A percentile compares a stretch with the other conserved stretches of the same genome.
These are phyloP conservation scores for Cardiospermum halicacabum DNA, from an alignment of 345 rosid species.

Conservation along the genomic window DNA sequence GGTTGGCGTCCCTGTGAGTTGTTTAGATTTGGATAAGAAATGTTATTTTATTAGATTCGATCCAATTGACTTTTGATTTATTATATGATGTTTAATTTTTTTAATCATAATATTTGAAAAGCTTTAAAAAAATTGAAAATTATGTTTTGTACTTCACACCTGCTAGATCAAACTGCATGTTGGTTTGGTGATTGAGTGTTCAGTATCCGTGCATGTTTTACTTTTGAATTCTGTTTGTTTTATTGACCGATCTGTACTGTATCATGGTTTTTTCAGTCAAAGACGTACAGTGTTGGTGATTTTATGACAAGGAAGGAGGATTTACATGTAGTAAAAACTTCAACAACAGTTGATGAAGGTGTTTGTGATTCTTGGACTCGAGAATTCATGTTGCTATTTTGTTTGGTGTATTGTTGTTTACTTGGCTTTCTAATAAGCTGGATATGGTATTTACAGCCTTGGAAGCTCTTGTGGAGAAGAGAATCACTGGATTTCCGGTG, in stretches of 20 bases:
- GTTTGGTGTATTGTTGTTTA: too few relatives aligned
- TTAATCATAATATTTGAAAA: too few relatives aligned
- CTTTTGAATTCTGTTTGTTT: not conserved
- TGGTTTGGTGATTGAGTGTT: not conserved
- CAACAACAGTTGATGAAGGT: conserved; percentile 90
- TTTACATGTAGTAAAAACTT: conserved; percentile 63
- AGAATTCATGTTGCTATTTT: not conserved
- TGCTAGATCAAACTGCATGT: not conserved
- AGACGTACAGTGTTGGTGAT: conserved; percentile 75
- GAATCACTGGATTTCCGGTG: conserved; percentile 90
- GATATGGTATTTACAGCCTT: conserved; percentile 43
- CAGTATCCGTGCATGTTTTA: not conserved
- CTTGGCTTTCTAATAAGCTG: not conserved
- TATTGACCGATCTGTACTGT: not conserved
- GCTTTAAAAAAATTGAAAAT: too few relatives aligned
- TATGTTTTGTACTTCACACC: not conserved
- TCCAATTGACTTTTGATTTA: not conserved
- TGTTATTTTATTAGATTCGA: not conserved
- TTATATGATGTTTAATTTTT: not conserved
- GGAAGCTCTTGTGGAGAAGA: conserved; percentile 73
- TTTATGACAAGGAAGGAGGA: conserved; percentile 74
- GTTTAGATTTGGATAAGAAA: not conserved
- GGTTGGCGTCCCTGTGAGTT: conserved; percentile 21
- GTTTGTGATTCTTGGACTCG: conserved; percentile 5
- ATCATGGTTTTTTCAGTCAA: conserved; percentile 33